Evolutionary conservation across 129 eudicot species (phyloP), one percentile per base, ranked within the genome.

Genomic region (Helichrysum umbraculigerum): DNA sequence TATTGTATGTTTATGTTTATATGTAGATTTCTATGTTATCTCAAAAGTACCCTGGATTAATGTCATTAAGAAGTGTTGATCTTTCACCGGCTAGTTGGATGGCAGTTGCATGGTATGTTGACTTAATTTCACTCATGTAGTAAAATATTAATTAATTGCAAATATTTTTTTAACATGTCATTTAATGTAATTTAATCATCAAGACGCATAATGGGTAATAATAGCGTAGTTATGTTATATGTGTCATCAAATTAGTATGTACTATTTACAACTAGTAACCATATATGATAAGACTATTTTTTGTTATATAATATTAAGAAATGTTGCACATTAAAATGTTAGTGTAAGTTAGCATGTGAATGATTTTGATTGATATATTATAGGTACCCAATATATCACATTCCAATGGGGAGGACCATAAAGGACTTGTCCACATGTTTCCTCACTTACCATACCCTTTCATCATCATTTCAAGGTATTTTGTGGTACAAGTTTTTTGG

Each of bases 321-420:
- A 25, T 61, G 5, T 21, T 28, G 2, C n/a, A 75, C 62, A 75
- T 25, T 28, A n/a, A 39, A 1, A 57, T 39, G 7, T 2, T 54
- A 47, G 61, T 42, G n/a, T 30, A 57, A 75, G 30, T 66, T 47
- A 52, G 12, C 17, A 19, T 66, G 51, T 75, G 64, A 76, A 5
- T 30, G 33, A 47, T 75, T 71, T 60, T 76, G 80, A 70, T 76
- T 69, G 12, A 71, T 42, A 74, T 57, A 70, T 66, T 37, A 32
- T 70, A 93, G 97, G 98, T 93, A 93, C 80, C 98, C 98, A n/a
- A 93, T 93, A 50, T 93, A 93, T 78, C 98, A 91, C 83, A 93
- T 93, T 74, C 98, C 98, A 28, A 88, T 88, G 88, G 97, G 96
- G 41, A 85, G 93, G 86, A 93, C 98, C 44, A 87, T 85, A 59